Conservation (phyloP, 345 rosid species). For the Stellera chamaejasme region DNA sequence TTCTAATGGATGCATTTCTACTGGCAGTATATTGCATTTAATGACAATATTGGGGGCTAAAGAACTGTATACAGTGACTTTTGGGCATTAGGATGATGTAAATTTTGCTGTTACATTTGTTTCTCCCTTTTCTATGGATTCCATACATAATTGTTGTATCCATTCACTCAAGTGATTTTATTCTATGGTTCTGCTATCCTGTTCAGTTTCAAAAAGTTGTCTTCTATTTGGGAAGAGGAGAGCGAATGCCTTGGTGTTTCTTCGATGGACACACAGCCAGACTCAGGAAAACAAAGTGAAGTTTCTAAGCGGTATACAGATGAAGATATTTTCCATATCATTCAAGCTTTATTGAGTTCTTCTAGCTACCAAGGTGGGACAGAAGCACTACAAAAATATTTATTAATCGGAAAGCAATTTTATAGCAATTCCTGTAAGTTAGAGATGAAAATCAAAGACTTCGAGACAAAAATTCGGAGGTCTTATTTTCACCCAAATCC, state of each 20-base stretch:
- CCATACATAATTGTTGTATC: neutral
- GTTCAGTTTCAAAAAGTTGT: slow-evolving; percentile 70
- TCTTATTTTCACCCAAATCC: slow-evolving; percentile 75
- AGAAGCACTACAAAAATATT: slow-evolving; percentile 49
- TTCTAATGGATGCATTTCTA: too few relatives aligned
- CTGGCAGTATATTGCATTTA: too few relatives aligned
- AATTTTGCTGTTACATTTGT: neutral
- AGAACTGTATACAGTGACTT: neutral
- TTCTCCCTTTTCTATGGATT: neutral
- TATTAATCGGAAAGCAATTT: slow-evolving; percentile 46
- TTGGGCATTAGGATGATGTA: slow-evolving; percentile 3
- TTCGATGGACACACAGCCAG: slow-evolving; percentile 24
- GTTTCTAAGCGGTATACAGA: slow-evolving; percentile 32
- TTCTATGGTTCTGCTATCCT: slow-evolving; percentile 7
- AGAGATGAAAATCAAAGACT: slow-evolving; percentile 43
- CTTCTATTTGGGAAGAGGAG: slow-evolving; percentile 48
- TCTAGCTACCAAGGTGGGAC: slow-evolving; percentile 37
- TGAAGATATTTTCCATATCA: slow-evolving; percentile 36
- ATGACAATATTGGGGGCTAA: too few relatives aligned
- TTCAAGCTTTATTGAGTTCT: slow-evolving; percentile 53
- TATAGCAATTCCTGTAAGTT: slow-evolving; percentile 43
- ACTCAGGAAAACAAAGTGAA: slow-evolving; percentile 31
- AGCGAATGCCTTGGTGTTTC: slow-evolving; percentile 28
- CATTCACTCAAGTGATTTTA: neutral
- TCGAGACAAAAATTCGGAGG: slow-evolving; percentile 58